Percentiles rank a stretch among this genome's conserved stretches.
phyloP scores from a whole-genome alignment of 2,329 filamentous ascomycete species.

The Trichoderma koningii region DNA sequence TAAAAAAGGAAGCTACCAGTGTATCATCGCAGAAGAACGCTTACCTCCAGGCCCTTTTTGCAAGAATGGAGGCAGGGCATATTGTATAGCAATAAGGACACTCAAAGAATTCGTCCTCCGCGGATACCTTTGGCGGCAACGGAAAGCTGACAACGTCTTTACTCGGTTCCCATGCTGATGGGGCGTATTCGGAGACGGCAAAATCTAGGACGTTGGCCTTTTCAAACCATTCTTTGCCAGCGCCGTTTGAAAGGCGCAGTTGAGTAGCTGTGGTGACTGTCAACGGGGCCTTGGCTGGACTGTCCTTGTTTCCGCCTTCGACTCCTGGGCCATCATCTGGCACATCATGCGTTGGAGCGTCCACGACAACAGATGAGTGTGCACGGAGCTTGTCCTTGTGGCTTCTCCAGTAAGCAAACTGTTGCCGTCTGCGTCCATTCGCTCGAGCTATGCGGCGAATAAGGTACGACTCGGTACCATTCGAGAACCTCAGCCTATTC shows the following conservation, averaged over 20 bases:
- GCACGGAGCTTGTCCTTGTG: constrained; percentile 17
- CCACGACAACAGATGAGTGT: not conserved
- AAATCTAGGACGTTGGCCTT: not conserved
- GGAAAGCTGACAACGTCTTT: constrained; percentile 22
- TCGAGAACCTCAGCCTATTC: not conserved
- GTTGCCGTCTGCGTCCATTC: constrained; percentile 13
- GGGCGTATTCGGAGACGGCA: constrained; percentile 20
- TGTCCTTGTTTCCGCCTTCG: not conserved
- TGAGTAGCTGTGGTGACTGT: constrained; percentile 9
- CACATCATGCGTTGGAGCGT: not conserved
- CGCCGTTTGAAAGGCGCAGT: not conserved
- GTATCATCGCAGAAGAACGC: not conserved
- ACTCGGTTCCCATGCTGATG: constrained; percentile 18
- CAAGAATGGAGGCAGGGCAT: constrained; percentile 8
- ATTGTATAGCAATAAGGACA: constrained; percentile 25
- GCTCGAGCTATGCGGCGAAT: constrained; percentile 16
- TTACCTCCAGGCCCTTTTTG: constrained; percentile 23
- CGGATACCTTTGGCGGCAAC: not conserved
- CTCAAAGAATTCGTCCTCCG: not conserved
- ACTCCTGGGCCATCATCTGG: not conserved
- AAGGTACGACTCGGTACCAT: constrained; percentile 2
- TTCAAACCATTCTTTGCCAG: not conserved
- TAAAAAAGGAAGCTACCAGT: not conserved
- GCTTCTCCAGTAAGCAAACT: constrained; percentile 24
- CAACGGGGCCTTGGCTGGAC: not conserved